These are phyloP conservation scores for Brassica napus DNA, from an alignment of 345 rosid species.

Conservation along the genomic window Da-Ae NC_063451.1:18529501-18530000, in stretches of 20 bases:
- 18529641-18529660: conserved; percentile 70
- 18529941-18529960: conserved; percentile 32
- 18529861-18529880: conserved; percentile 59
- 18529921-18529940: conserved; percentile 21
- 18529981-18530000: conserved; percentile 73
- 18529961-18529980: conserved; percentile 66
- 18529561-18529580: not conserved
- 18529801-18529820: conserved; percentile 95
- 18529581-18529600: conserved; percentile 51
- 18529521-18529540: conserved; percentile 27
- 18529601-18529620: conserved; percentile 72
- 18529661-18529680: conserved; percentile 42
- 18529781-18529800: conserved; percentile 60
- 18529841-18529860: conserved; percentile 67
- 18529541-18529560: conserved; percentile 16
- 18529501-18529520: conserved; percentile 12
- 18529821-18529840: conserved; percentile 81
- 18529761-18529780: conserved; percentile 27
- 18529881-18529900: conserved; percentile 18
- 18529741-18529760: conserved; percentile 11
- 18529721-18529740: not conserved
- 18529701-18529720: conserved; percentile 1
- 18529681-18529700: conserved; percentile 65
- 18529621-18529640: conserved; percentile 68
- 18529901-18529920: conserved; percentile 14